These are phyloP conservation scores for Takashimella koratensis DNA, from an alignment of 1,284 basidiomycete species.

Conservation along the genomic window DNA sequence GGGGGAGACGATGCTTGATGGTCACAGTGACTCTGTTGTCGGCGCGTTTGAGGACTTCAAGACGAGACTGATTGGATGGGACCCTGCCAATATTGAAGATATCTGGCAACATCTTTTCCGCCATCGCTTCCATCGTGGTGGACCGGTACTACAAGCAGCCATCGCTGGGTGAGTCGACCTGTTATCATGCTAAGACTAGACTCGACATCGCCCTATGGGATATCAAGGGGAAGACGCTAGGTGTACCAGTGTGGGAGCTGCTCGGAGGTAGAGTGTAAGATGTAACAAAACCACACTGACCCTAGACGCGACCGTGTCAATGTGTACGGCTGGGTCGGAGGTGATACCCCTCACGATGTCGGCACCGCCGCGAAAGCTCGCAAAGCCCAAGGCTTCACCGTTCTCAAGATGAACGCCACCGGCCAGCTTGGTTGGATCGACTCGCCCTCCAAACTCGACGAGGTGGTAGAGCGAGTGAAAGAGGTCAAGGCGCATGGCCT, in stretches of 20 bases:
- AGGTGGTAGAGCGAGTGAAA: slow-evolving; percentile 56
- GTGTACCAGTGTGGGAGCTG: slow-evolving; percentile 63
- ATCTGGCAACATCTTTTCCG: slow-evolving; percentile 54
- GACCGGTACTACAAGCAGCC: slow-evolving; percentile 44
- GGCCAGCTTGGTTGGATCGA: slow-evolving; percentile 50
- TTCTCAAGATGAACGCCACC: slow-evolving; percentile 53
- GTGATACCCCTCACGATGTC: slow-evolving; percentile 60
- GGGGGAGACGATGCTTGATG: slow-evolving; percentile 35
- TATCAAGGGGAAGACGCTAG: no score
- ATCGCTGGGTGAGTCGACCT: no score
- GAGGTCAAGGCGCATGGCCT: slow-evolving; percentile 57
- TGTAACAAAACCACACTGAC: slow-evolving; percentile 21
- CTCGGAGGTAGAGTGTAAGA: slow-evolving; percentile 62
- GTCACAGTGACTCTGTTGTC: slow-evolving; percentile 63
- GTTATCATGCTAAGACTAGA: no score
- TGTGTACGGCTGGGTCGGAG: slow-evolving; percentile 59
- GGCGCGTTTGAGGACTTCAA: slow-evolving; percentile 60
- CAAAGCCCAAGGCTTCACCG: slow-evolving; percentile 62
- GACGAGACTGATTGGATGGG: slow-evolving; percentile 57
- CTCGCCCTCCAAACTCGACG: slow-evolving; percentile 50
- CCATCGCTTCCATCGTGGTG: slow-evolving; percentile 62
- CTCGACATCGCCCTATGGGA: no score
- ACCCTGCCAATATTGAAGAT: slow-evolving; percentile 62
- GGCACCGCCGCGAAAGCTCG: slow-evolving; percentile 55
- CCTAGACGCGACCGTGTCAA: slow-evolving; percentile 1